A percentile compares a stretch with the other conserved stretches of the same genome.
Conservation (phyloP, 441 rosid species). For the Erodium texanum region DNA sequence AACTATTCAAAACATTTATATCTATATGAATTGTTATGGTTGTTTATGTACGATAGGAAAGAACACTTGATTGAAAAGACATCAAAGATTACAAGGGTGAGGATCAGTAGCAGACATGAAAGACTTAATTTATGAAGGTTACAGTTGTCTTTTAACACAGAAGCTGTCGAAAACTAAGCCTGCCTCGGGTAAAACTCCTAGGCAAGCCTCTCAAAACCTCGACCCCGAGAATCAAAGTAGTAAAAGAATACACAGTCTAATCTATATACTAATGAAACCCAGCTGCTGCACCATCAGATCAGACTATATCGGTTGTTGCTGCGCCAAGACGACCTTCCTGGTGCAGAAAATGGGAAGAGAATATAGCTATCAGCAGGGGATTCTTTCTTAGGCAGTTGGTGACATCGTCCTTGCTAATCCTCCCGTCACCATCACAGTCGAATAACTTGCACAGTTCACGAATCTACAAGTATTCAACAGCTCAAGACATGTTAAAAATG, state of each 20-base stretch:
- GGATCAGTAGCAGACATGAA: no score
- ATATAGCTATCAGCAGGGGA: constrained; percentile 60
- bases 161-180: neutral
- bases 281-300: neutral
- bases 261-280: neutral
- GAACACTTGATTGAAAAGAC: no score
- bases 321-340: constrained; percentile 14
- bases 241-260: neutral
- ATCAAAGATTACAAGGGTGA: no score
- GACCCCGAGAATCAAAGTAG: neutral
- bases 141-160: neutral
- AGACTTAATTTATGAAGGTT: neutral
- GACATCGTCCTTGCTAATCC: constrained; percentile 40
- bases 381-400: constrained; percentile 47
- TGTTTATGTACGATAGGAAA: no score
- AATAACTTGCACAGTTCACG: constrained; percentile 40
- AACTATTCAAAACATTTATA: no score
- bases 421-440: constrained; percentile 48
- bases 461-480: constrained; percentile 32
- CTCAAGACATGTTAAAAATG: neutral
- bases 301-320: constrained; percentile 25
- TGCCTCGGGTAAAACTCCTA: neutral
- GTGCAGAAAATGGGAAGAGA: constrained; percentile 31
- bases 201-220: neutral
- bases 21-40: no score